Evolutionary conservation across 164 flowering plant genomes (phyloP), one percentile per base, ranked within the genome.

Genomic region (Magnolia officinalis): DNA sequence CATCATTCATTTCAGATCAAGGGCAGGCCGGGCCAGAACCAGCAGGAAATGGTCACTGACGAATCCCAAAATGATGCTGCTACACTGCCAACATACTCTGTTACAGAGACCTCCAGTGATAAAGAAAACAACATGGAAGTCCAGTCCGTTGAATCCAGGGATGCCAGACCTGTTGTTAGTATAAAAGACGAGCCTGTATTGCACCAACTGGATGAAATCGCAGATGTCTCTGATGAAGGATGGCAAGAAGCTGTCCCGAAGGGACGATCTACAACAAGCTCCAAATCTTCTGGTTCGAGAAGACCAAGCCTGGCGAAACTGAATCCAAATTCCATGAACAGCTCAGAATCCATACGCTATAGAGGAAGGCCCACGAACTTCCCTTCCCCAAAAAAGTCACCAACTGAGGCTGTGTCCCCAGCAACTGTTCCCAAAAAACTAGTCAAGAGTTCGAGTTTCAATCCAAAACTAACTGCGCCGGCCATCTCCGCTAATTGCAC

Each of bases 241-340:
- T 94, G 97, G 98, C 94, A 90, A 84, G 98, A 94, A 88, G 97
- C 98, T 59, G 86, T 71, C 78, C 73, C 94, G 68, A 90, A 90
- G 81, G 90, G 89, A 31, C 85, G 92, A 0, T 82, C 86, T 5
- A 83, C 73, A 50, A 75, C 80, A 9, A 71, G 84, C 13, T 74
- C 81, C 67, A 91, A 83, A 80, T 83, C 87, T 26, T 31, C 80
- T 76, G 74, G 80, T 50, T 80, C 75, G 49, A 87, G 87, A 70
- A 80, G 79, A 50, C 91, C 87, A 26, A 75, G 80, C 71, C 87
- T 86, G 74, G 77, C 86, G 59, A 90, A 88, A 78, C 80, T 89
- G 73, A 87, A 84, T 45, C 72, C 83, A 10, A 83, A 75, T 52
- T 67, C 61, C 67, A 31, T 76, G 83, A 78, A 81, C 80, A 18